Conservation (phyloP, 768 basidiomycete species). For the Psilocybe azurescens region DNA sequence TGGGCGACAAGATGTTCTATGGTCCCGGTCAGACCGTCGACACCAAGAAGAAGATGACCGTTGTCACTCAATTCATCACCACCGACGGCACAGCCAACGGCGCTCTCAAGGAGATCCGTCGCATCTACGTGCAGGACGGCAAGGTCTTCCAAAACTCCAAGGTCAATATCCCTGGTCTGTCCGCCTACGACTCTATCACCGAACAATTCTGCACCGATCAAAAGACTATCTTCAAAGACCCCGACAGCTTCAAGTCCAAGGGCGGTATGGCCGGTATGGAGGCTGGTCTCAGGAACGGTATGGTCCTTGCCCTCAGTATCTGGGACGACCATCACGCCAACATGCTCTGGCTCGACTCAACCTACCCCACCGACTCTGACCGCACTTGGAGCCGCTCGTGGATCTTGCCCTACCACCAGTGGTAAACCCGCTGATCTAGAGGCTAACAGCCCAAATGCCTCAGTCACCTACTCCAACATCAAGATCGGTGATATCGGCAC, state of each 20-base stretch:
- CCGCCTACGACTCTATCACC: slow-evolving; percentile 43
- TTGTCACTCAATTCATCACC: slow-evolving; percentile 53
- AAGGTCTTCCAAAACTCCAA: slow-evolving; percentile 45
- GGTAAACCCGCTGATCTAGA: neutral
- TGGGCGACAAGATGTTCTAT: slow-evolving; percentile 45
- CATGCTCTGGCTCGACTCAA: slow-evolving; percentile 13
- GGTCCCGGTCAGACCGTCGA: slow-evolving; percentile 43
- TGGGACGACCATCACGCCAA: slow-evolving; percentile 41
- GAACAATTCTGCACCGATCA: slow-evolving; percentile 43
- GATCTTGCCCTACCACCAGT: neutral
- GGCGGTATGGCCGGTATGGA: slow-evolving; percentile 43
- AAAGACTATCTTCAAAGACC: slow-evolving; percentile 47
- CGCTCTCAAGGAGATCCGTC: slow-evolving; percentile 46
- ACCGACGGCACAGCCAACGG: slow-evolving; percentile 41
- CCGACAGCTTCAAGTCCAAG: slow-evolving; percentile 40
- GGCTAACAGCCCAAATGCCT: slow-evolving; percentile 4
- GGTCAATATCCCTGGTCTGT: slow-evolving; percentile 40
- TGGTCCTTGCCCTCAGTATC: slow-evolving; percentile 47
- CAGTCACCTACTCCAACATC: slow-evolving; percentile 11
- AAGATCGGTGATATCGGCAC: slow-evolving; percentile 9
- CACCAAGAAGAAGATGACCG: slow-evolving; percentile 44
- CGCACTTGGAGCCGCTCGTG: slow-evolving; percentile 7
- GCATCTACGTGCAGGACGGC: slow-evolving; percentile 50
- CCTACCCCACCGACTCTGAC: slow-evolving; percentile 9
- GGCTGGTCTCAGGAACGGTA: slow-evolving; percentile 39